Conservation (phyloP, 495 filamentous ascomycete species). For the Xylaria cubensis region DNA sequence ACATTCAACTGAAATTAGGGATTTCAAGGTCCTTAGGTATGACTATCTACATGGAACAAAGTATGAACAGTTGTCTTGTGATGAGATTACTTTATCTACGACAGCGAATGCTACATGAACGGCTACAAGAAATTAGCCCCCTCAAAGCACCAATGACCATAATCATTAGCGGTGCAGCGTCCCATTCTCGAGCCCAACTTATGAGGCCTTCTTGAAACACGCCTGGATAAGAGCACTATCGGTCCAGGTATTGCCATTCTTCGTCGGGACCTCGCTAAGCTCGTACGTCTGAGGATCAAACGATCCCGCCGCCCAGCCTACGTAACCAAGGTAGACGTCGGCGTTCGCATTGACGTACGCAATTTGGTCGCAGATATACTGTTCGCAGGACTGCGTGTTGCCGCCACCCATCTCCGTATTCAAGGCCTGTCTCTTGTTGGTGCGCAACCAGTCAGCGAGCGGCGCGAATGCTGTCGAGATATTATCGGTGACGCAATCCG, state of each 20-base stretch:
- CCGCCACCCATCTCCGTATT: constrained; percentile 61
- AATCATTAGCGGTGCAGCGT: background rate
- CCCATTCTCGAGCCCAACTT: background rate
- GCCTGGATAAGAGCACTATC: constrained; percentile 51
- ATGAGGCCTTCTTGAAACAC: constrained; percentile 35
- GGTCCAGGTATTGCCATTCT: constrained; percentile 45
- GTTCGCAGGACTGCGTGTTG: constrained; percentile 50
- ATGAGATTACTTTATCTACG: background rate
- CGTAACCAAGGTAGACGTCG: constrained; percentile 60
- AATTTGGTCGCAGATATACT: constrained; percentile 46
- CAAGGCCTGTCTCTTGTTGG: constrained; percentile 57
- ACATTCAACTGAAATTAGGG: background rate
- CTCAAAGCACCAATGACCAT: background rate
- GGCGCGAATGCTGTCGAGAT: constrained; percentile 52
- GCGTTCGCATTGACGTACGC: constrained; percentile 51
- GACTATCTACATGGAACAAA: background rate
- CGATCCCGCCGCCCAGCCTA: constrained; percentile 59
- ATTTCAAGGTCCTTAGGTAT: background rate
- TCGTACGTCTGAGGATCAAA: constrained; percentile 47
- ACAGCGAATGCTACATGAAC: background rate
- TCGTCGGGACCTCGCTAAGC: constrained; percentile 52
- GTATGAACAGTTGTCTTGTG: background rate
- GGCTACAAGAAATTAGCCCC: background rate
- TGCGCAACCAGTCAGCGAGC: constrained; percentile 54
- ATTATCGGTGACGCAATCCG: constrained; percentile 57